Conservation (phyloP, 2,329 filamentous ascomycete genomes). For the Nigrograna mackinnonii region DNA sequence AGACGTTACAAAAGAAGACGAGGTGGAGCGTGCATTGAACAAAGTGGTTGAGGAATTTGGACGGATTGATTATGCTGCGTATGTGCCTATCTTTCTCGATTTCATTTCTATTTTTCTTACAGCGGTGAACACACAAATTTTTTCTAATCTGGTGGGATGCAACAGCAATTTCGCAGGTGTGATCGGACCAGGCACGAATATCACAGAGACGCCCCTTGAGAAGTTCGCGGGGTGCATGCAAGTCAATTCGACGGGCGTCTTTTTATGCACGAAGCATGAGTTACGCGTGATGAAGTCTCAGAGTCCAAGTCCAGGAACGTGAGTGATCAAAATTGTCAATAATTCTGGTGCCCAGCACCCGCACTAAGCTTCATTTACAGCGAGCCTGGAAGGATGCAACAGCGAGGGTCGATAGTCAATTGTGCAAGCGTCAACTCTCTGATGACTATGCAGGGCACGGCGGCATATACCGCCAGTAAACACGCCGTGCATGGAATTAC, state of each 20-base stretch:
- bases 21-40: not conserved
- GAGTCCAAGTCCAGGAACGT: not conserved
- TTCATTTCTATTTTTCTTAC: too few species aligned
- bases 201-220: not conserved
- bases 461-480: slow-evolving; percentile 26
- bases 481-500: slow-evolving; percentile 37
- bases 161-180: not conserved
- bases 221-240: not conserved
- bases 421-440: not conserved
- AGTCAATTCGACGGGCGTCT: not conserved
- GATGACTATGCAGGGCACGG: not conserved
- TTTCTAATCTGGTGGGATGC: not conserved
- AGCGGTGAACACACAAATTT: not conserved
- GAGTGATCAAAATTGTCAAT: not conserved
- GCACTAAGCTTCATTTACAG: too few species aligned
- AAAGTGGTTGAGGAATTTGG: not conserved
- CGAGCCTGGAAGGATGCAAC: not conserved
- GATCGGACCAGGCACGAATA: not conserved
- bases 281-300: not conserved
- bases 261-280: not conserved
- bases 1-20: not conserved
- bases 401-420: not conserved
- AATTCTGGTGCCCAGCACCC: too few species aligned
- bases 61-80: not conserved
- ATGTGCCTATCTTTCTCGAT: not conserved